Evolutionary conservation across 768 basidiomycete species (phyloP).

Genomic region (Mycena belliarum): DNA sequence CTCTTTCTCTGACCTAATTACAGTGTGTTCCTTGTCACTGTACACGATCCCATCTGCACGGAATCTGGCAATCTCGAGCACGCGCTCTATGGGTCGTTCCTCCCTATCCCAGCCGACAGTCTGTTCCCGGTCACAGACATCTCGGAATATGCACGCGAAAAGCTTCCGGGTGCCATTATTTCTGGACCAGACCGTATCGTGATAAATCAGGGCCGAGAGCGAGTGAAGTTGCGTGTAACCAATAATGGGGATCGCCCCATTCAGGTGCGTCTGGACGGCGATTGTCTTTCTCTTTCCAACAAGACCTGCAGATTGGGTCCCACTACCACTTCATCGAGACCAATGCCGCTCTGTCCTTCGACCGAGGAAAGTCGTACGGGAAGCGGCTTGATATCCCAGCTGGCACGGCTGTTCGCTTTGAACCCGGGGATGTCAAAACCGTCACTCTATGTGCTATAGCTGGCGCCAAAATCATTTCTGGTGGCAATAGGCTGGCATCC

Average conservation of each 20-base stretch:
- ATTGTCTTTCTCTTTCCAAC: slow-evolving; percentile 3
- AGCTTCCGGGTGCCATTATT: slow-evolving; percentile 76
- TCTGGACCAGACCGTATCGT: slow-evolving; percentile 63
- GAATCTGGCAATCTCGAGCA: slow-evolving; percentile 73
- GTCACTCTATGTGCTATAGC: slow-evolving; percentile 80
- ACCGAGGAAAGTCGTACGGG: slow-evolving; percentile 78
- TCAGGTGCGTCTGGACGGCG: slow-evolving; percentile 53
- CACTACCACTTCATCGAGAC: slow-evolving; percentile 95
- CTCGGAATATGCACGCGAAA: slow-evolving; percentile 50
- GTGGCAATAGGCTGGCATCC: slow-evolving; percentile 75
- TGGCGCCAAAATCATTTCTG: slow-evolving; percentile 70
- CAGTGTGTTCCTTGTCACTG: slow-evolving; percentile 94
- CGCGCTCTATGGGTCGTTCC: slow-evolving; percentile 95
- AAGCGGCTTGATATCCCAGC: slow-evolving; percentile 91
- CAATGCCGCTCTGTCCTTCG: slow-evolving; percentile 79
- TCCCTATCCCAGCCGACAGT: slow-evolving; percentile 71
- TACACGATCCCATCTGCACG: slow-evolving; percentile 92
- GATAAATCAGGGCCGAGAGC: slow-evolving; percentile 74
- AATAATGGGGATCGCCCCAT: slow-evolving; percentile 94
- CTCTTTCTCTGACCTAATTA: slow-evolving; percentile 7
- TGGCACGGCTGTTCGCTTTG: slow-evolving; percentile 95
- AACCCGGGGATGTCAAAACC: slow-evolving; percentile 87
- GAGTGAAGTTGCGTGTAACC: slow-evolving; percentile 72
- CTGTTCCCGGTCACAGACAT: slow-evolving; percentile 61
- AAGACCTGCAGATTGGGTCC: slow-evolving; percentile 70